Evolutionary conservation across 306 rosid species (phyloP), one percentile per base, ranked within the genome.

Genomic region (Abrus pulchellus): DNA sequence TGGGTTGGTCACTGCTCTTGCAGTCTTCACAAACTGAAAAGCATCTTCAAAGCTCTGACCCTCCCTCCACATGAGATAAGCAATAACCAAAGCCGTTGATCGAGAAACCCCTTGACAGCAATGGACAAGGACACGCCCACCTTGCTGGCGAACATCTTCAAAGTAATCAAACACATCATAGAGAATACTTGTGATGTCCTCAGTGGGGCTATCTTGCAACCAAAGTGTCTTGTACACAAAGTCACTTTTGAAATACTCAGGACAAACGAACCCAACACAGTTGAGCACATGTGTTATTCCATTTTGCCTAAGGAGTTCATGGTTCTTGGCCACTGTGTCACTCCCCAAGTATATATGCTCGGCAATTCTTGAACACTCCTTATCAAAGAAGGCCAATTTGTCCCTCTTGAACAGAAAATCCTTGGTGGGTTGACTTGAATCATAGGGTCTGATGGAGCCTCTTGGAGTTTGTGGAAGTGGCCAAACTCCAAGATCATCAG

Each of bases 21-120:
- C 98, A 9, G 92, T 93, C 85, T 93, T 95, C 60, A 95, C 99
- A 68, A 77, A 88, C 80, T 95, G 97, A 77, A 95, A 93, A 1
- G 99, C 99, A 47, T 91, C 97, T 33, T 95, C 97, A 45, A 91
- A 95, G 87, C 92, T 93, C 79, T 87, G 97, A 20, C 92, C 90
- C 28, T 95, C 84, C 87, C 94, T 93, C 99, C 99, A 95, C 98
- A 95, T 95, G 74, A 95, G 92, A 71, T 95, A 95, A 0, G 99
- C 99, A 55, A 95, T 95, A 1, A 95, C 99, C 79, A 95, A 70
- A 14, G 99, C 88, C 3, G 93, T 84, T 0, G 99, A 95, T 71
- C 99, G 74, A 27, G 99, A 95, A 64, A 95, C 96, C 45, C 99
- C 99, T 74, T 93, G 97, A 67, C 94, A 91, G 73, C 99, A 95